Evolutionary conservation across 2,329 filamentous ascomycete species (phyloP).

Genomic region (Apiospora saccharicola): DNA sequence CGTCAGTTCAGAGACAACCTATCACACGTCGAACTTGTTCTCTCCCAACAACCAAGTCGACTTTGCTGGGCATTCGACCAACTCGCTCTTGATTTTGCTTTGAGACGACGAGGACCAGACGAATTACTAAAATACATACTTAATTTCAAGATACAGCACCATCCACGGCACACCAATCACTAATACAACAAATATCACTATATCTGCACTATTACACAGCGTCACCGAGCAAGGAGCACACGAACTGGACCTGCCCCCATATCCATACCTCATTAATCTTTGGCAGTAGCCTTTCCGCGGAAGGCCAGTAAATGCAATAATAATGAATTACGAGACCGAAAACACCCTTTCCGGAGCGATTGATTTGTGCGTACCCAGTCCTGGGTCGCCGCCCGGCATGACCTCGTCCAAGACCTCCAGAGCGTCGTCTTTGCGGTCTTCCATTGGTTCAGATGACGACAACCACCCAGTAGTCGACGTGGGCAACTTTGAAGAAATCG

Average conservation of each 20-base stretch:
- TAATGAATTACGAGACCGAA: slow-evolving; percentile 52
- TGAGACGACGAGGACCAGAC: not conserved
- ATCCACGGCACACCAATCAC: not conserved
- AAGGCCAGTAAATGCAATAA: slow-evolving; percentile 30
- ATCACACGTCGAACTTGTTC: slow-evolving; percentile 4
- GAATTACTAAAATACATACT: slow-evolving; percentile 1
- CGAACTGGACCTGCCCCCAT: not conserved
- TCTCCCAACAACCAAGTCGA: not conserved
- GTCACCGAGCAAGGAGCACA: not conserved
- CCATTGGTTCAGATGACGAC: slow-evolving; percentile 70
- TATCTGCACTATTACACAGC: not conserved
- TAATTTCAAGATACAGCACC: not conserved
- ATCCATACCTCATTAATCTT: slow-evolving; percentile 2
- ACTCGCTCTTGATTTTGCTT: not conserved
- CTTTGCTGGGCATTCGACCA: slow-evolving; percentile 13
- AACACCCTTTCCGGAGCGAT: slow-evolving; percentile 43
- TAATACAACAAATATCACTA: not conserved
- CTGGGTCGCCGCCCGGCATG: slow-evolving; percentile 79
- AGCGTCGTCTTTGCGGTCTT: slow-evolving; percentile 86
- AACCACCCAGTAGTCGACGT: slow-evolving; percentile 74
- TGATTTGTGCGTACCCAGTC: slow-evolving; percentile 49
- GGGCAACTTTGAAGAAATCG: slow-evolving; percentile 92
- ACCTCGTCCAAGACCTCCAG: slow-evolving; percentile 88
- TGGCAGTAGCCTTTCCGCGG: slow-evolving; percentile 10
- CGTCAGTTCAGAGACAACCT: not conserved